A percentile compares a stretch with the other conserved stretches of the same genome.
These are phyloP conservation scores for Dysphania ambrosioides DNA, from an alignment of 148 eudicot species.

Conservation along the genomic window DNA sequence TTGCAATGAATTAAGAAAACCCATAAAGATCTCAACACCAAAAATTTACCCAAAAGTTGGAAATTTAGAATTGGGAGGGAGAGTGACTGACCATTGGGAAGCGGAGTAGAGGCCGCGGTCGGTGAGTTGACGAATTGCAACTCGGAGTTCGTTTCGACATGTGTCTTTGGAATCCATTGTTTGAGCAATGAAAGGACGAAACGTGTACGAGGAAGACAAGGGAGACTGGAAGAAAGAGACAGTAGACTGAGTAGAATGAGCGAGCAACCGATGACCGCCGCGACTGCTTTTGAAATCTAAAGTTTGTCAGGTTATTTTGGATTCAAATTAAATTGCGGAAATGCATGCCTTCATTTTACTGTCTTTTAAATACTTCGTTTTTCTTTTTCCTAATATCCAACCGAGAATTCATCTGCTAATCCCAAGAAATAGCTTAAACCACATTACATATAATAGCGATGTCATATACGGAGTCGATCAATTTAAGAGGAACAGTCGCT, in stretches of 20 bases:
- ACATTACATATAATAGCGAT: too few species aligned
- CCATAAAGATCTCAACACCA: neutral
- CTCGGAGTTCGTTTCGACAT: conserved; percentile 82
- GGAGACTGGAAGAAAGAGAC: too few species aligned
- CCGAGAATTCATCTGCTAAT: too few species aligned
- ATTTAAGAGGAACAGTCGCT: too few species aligned
- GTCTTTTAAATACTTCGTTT: too few species aligned
- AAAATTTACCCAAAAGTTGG: neutral
- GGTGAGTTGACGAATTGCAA: conserved; percentile 81
- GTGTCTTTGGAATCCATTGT: conserved; percentile 66
- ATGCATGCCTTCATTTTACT: too few species aligned
- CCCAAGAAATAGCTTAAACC: too few species aligned
- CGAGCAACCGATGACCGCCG: conserved; percentile 5
- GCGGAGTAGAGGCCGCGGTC: conserved; percentile 91
- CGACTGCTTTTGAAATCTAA: conserved; percentile 13
- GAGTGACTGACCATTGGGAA: conserved; percentile 61
- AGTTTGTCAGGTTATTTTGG: neutral
- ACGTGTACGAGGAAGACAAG: neutral
- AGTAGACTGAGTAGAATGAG: neutral
- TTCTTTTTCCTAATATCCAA: too few species aligned
- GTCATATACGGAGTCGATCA: too few species aligned
- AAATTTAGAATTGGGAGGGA: neutral
- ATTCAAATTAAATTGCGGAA: too few species aligned
- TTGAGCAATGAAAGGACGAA: neutral
- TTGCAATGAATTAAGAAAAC: neutral